Evolutionary conservation across 352 stramenopile species (phyloP).

Genomic region (Pythium myriotylum): DNA sequence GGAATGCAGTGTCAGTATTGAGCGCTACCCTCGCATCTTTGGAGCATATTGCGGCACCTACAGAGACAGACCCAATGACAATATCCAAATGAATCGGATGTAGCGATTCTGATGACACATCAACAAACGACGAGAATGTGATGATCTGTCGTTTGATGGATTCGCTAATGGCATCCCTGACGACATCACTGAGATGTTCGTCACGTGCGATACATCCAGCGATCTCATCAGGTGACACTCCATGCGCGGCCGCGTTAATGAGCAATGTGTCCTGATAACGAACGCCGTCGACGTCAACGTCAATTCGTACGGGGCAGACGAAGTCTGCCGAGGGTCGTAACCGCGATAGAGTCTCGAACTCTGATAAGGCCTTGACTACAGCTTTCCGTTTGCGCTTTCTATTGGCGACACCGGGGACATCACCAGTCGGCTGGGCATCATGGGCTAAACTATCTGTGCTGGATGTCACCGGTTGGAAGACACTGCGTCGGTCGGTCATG

Average conservation of each 20-base stretch:
- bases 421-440: not conserved
- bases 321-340: slow-evolving; percentile 34
- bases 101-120: slow-evolving; percentile 32
- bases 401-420: slow-evolving; percentile 14
- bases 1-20: not conserved
- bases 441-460: not conserved
- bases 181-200: slow-evolving; percentile 52
- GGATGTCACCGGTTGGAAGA: slow-evolving; percentile 20
- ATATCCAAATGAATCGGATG: slow-evolving; percentile 77
- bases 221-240: slow-evolving; percentile 52
- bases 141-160: slow-evolving; percentile 72
- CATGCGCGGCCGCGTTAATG: slow-evolving; percentile 45
- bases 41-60: no score
- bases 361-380: slow-evolving; percentile 36
- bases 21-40: no score
- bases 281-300: slow-evolving; percentile 74
- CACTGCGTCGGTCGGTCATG: slow-evolving; percentile 31
- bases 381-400: slow-evolving; percentile 69
- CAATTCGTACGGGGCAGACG: slow-evolving; percentile 76
- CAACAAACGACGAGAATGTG: slow-evolving; percentile 54
- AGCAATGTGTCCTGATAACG: slow-evolving; percentile 81
- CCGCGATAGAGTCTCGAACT: slow-evolving; percentile 30
- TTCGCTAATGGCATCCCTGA: slow-evolving; percentile 69
- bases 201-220: slow-evolving; percentile 62
- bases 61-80: slow-evolving; percentile 63